phyloP scores from a whole-genome alignment of 78 protist species.

The Dictyostelium firmibasis region DNA sequence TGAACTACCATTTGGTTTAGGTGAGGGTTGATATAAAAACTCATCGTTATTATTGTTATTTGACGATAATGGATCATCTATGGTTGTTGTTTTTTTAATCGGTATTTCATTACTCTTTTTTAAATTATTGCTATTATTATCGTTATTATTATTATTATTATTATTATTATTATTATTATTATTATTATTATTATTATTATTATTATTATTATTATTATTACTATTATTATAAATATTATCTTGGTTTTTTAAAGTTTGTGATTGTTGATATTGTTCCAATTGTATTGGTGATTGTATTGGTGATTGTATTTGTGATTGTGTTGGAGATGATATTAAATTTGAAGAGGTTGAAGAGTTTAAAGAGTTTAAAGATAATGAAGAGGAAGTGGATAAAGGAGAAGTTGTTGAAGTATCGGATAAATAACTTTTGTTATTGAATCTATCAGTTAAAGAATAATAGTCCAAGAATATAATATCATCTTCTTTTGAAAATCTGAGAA shows the following conservation, averaged over 20 bases:
- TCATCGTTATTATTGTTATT: not conserved
- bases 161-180: not conserved
- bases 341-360: not conserved
- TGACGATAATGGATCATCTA: not conserved
- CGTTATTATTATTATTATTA: not conserved
- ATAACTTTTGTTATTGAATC: not conserved
- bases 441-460: slow-evolving; percentile 29
- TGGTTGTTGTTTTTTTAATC: not conserved
- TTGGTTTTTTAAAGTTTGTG: not conserved
- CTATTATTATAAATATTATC: not conserved
- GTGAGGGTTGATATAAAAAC: not conserved
- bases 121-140: not conserved
- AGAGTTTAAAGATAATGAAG: slow-evolving; percentile 8
- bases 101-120: not conserved
- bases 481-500: slow-evolving; percentile 59
- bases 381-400: not conserved
- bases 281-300: not conserved
- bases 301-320: not conserved
- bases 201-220: not conserved
- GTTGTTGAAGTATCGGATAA: not conserved
- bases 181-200: not conserved
- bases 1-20: not conserved
- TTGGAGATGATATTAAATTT: not conserved
- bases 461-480: slow-evolving; percentile 61
- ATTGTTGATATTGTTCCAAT: not conserved